Evolutionary conservation across 805 yeast species (phyloP).

Genomic region (Myxozyma melibiosi): DNA sequence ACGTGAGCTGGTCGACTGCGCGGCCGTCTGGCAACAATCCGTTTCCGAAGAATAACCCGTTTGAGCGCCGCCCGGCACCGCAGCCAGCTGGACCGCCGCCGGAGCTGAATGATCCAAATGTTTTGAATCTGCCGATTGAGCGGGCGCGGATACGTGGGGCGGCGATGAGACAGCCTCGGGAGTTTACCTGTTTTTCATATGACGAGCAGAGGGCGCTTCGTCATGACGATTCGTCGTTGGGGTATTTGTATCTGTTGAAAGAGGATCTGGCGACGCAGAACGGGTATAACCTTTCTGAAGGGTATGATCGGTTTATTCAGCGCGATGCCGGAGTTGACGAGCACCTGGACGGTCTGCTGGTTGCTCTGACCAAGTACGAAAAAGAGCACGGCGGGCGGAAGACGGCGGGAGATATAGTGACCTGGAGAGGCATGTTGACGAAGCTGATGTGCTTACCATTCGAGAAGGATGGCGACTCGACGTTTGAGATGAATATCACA

Average conservation of each 20-base stretch:
- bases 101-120: conserved; percentile 4
- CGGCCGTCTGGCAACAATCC: not conserved
- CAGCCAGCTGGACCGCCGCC: conserved; percentile 12
- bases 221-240: conserved; percentile 55
- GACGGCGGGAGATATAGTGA: conserved; percentile 62
- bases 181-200: conserved; percentile 67
- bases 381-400: conserved; percentile 46
- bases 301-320: conserved; percentile 60
- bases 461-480: conserved; percentile 49
- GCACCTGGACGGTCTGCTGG: conserved; percentile 60
- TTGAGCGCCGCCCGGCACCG: not conserved
- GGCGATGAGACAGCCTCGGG: conserved; percentile 82
- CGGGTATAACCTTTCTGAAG: conserved; percentile 66
- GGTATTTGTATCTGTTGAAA: conserved; percentile 84
- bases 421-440: conserved; percentile 86
- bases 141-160: conserved; percentile 43
- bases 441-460: conserved; percentile 70
- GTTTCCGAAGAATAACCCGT: not conserved
- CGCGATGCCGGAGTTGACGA: conserved; percentile 53
- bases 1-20: conserved; percentile 1
- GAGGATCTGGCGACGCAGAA: conserved; percentile 49
- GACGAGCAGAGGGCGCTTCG: conserved; percentile 51
- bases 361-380: conserved; percentile 61
- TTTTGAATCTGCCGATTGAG: conserved; percentile 11
- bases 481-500: conserved; percentile 62